A percentile compares a stretch with the other conserved stretches of the same genome.
These are phyloP conservation scores for Ogataea nakhonphanomensis DNA, from an alignment of 805 yeast species.

Conservation along the genomic window DNA sequence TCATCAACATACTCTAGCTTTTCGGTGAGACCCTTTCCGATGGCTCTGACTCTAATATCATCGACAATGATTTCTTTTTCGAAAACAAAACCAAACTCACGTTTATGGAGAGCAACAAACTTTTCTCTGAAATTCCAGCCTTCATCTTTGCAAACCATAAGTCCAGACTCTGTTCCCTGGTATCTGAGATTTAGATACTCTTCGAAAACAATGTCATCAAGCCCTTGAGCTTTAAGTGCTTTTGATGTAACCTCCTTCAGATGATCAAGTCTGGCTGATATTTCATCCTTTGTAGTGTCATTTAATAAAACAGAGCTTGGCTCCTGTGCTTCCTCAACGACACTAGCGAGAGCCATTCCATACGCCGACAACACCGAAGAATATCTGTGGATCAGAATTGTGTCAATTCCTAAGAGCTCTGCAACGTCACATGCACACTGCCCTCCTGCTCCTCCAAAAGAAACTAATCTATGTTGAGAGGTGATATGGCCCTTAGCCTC, in stretches of 20 bases:
- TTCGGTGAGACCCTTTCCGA: slow-evolving; percentile 53
- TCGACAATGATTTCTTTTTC: slow-evolving; percentile 62
- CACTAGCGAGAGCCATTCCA: slow-evolving; percentile 85
- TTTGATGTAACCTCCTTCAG: slow-evolving; percentile 42
- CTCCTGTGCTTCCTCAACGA: slow-evolving; percentile 71
- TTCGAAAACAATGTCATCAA: slow-evolving; percentile 49
- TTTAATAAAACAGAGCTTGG: slow-evolving; percentile 54
- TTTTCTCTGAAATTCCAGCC: slow-evolving; percentile 36
- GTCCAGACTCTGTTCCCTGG: slow-evolving; percentile 84
- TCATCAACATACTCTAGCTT: slow-evolving; percentile 43
- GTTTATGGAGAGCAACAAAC: slow-evolving; percentile 54
- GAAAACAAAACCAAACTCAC: slow-evolving; percentile 72
- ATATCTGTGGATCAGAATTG: slow-evolving; percentile 72
- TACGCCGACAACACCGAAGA: slow-evolving; percentile 84
- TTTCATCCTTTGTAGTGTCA: slow-evolving; percentile 27
- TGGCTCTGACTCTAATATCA: slow-evolving; percentile 70
- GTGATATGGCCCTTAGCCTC: slow-evolving; percentile 78
- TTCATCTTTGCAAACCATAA: slow-evolving; percentile 52
- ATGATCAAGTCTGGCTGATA: slow-evolving; percentile 44
- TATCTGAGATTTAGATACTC: slow-evolving; percentile 74
- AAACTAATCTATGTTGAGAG: slow-evolving; percentile 65
- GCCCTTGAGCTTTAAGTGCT: slow-evolving; percentile 52
- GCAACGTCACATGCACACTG: slow-evolving; percentile 85
- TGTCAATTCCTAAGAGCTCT: slow-evolving; percentile 59
- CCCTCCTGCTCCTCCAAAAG: slow-evolving; percentile 95